Conservation (phyloP, 1,284 basidiomycete species). For the Boletus sp. region DNA sequence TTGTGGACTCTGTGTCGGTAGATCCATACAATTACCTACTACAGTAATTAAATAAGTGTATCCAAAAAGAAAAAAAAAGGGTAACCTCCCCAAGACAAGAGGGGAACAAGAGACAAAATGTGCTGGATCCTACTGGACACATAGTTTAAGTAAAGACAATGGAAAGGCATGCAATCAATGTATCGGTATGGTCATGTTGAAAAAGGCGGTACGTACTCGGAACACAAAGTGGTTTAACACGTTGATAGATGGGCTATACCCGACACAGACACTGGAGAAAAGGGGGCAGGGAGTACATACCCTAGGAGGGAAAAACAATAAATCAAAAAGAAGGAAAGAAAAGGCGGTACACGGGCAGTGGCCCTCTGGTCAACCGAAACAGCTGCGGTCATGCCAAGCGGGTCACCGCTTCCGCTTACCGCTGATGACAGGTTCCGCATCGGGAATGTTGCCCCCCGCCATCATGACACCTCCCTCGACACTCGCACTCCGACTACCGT, state of each 20-base stretch:
- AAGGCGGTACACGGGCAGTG: background rate
- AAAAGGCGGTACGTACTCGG: background rate
- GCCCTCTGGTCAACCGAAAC: background rate
- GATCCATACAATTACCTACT: too few relatives aligned
- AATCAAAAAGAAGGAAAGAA: background rate
- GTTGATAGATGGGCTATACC: too few relatives aligned
- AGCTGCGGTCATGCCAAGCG: background rate
- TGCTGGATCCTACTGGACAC: background rate
- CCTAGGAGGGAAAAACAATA: background rate
- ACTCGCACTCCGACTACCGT: conserved; percentile 33
- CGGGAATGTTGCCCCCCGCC: conserved; percentile 7
- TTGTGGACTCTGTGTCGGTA: too few relatives aligned
- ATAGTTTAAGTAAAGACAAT: background rate
- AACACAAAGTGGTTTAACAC: too few relatives aligned
- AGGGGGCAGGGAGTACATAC: background rate
- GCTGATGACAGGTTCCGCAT: conserved; percentile 38
- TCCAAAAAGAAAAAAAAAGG: too few relatives aligned
- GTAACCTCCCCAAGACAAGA: too few relatives aligned
- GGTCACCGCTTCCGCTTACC: conserved; percentile 50
- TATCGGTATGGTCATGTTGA: background rate
- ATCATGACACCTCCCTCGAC: conserved; percentile 23
- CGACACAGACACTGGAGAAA: too few relatives aligned
- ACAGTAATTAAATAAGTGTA: too few relatives aligned
- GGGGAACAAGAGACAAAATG: background rate
- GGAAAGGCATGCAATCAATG: background rate